phyloP scores from a whole-genome alignment of 257 asterid species.

The Gentiana macrophylla region DNA sequence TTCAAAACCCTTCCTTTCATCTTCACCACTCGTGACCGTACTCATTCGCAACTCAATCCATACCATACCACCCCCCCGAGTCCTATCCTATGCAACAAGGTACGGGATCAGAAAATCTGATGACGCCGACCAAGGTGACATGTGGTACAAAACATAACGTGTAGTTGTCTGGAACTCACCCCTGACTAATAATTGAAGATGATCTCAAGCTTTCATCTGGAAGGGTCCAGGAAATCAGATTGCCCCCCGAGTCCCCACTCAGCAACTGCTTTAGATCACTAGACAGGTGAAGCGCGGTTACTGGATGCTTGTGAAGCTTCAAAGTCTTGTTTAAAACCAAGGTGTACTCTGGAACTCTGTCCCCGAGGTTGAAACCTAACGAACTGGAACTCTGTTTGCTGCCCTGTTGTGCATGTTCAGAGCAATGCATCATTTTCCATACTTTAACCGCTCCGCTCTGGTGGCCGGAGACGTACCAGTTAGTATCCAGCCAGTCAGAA shows the following conservation, averaged over 20 bases:
- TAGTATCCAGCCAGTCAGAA: slow-evolving; percentile 76
- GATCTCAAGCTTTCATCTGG: slow-evolving; percentile 75
- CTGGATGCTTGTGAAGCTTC: slow-evolving; percentile 72
- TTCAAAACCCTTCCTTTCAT: slow-evolving; percentile 1
- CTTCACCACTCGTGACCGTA: background rate
- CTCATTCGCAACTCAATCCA: background rate
- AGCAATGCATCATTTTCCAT: slow-evolving; percentile 87
- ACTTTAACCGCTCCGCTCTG: slow-evolving; percentile 97
- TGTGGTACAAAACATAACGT: slow-evolving; percentile 1
- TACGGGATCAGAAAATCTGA: background rate
- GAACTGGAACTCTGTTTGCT: slow-evolving; percentile 40
- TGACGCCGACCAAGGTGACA: background rate
- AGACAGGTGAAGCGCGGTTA: slow-evolving; percentile 76
- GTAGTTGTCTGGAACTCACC: slow-evolving; percentile 31
- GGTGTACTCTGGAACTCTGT: slow-evolving; percentile 65
- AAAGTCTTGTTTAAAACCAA: slow-evolving; percentile 73
- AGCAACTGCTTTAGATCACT: slow-evolving; percentile 74
- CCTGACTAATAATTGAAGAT: slow-evolving; percentile 34
- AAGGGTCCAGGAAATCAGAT: slow-evolving; percentile 76
- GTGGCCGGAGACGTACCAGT: slow-evolving; percentile 95
- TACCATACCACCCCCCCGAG: slow-evolving; percentile 5
- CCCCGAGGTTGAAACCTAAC: slow-evolving; percentile 45
- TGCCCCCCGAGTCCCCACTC: slow-evolving; percentile 87
- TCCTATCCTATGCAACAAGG: slow-evolving; percentile 1
- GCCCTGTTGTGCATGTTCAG: slow-evolving; percentile 41